Evolutionary conservation across 2,329 filamentous ascomycete species (phyloP).

Genomic region (Thielaviopsis ethacetica): DNA sequence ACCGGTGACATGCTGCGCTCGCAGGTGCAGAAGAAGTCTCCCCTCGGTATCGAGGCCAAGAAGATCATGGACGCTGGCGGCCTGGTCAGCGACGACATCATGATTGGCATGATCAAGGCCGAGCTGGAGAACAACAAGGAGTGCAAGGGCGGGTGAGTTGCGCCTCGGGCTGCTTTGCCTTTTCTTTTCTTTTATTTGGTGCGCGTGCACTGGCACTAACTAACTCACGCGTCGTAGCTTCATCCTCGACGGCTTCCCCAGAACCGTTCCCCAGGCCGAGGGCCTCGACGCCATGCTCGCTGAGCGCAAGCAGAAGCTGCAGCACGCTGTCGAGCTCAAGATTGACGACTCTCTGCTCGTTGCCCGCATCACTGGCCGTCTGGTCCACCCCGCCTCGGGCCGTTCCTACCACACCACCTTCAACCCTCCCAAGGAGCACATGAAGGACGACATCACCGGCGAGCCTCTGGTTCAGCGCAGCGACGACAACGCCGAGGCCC

Average conservation of each 20-base stretch:
- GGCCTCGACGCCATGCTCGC: constrained; percentile 84
- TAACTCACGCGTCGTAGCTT: constrained; percentile 41
- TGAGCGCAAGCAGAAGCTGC: constrained; percentile 63
- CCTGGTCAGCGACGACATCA: constrained; percentile 95
- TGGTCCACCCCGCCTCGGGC: constrained; percentile 89
- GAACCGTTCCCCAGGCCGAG: constrained; percentile 89
- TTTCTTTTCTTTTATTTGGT: background rate
- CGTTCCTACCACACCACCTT: constrained; percentile 97
- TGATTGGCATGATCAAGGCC: constrained; percentile 98
- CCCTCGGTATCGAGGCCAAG: constrained; percentile 89
- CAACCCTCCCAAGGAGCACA: constrained; percentile 85
- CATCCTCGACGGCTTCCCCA: constrained; percentile 96
- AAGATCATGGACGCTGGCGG: constrained; percentile 99
- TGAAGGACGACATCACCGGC: constrained; percentile 94
- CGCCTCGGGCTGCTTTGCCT: background rate
- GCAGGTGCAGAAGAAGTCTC: constrained; percentile 94
- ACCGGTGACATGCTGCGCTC: constrained; percentile 98
- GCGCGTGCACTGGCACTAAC: background rate
- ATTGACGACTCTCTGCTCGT: constrained; percentile 92
- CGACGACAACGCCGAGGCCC: constrained; percentile 89
- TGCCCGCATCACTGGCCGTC: constrained; percentile 85
- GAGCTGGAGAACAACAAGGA: constrained; percentile 88
- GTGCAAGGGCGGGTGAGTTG: constrained; percentile 83
- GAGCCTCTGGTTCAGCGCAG: constrained; percentile 92
- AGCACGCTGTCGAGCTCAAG: constrained; percentile 91